phyloP scores from a whole-genome alignment of 148 eudicot species.

The Chenopodium formosanum region DNA sequence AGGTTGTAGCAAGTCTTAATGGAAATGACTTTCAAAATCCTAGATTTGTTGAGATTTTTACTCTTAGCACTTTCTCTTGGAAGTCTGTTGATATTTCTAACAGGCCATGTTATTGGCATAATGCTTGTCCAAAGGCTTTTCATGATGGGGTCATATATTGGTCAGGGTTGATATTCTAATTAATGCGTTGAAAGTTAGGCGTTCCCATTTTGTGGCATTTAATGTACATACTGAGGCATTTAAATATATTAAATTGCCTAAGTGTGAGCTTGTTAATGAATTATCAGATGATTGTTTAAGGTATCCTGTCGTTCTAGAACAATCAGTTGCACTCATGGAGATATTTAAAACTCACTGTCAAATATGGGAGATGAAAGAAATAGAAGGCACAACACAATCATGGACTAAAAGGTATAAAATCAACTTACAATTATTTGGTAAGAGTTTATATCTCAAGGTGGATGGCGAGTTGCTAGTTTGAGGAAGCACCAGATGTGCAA shows the following conservation, averaged over 20 bases:
- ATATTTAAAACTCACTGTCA: too few species aligned
- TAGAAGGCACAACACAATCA: not conserved
- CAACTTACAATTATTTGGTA: not conserved
- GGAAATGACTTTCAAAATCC: too few species aligned
- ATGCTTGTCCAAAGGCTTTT: slow-evolving; percentile 8
- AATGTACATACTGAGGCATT: slow-evolving; percentile 14
- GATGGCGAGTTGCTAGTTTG: slow-evolving; percentile 15
- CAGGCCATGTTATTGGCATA: not conserved
- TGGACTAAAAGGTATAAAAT: slow-evolving; percentile 13
- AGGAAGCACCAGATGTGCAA: slow-evolving; percentile 1
- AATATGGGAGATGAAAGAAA: too few species aligned
- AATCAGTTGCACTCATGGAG: too few species aligned
- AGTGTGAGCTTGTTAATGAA: too few species aligned
- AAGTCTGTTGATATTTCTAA: too few species aligned
- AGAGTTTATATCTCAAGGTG: not conserved
- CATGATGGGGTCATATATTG: slow-evolving; percentile 17
- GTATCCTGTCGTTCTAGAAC: too few species aligned
- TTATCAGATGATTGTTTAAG: too few species aligned
- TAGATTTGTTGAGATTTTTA: too few species aligned
- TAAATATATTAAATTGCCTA: not conserved
- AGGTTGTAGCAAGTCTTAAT: too few species aligned
- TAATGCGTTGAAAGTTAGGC: not conserved
- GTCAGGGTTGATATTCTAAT: not conserved
- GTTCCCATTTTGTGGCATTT: slow-evolving; percentile 17
- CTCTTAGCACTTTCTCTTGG: too few species aligned